Evolutionary conservation across 148 eudicot genomes (phyloP), one percentile per base, ranked within the genome.

Genomic region (Amaranthus palmeri): DNA sequence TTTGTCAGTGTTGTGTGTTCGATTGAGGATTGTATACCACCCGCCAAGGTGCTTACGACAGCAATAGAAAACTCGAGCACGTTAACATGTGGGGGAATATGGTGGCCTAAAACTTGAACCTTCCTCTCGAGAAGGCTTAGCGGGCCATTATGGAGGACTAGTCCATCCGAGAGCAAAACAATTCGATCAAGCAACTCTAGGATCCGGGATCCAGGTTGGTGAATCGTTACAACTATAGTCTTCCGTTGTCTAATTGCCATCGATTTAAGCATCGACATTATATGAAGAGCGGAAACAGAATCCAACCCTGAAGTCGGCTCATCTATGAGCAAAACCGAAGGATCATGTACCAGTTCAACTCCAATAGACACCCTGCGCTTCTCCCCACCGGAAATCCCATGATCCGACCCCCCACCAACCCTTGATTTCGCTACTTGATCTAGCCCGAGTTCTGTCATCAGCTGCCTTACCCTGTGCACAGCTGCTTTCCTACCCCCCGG

Each of bases 291-390:
- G 7, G 97, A 92, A 5, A 81, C 83, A 2, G 99, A 95, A 72
- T 95, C 99, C 73, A 95, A 68, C 25, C 99, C 99, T 0, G 97
- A 89, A 57, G 99, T 95, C 17, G 97, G 97, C 82, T 95, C 99
- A 62, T 95, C 97, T 8, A 95, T 84, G 56, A 95, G 69, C 54
- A 95, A 68, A 51, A 90, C 88, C 51, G 84, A 49, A 10, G 99
- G 99, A 53, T 95, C 82, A 61, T 95, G 97, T 25, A 92, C 99
- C n/a, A 95, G 77, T 76, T 95, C 99, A 42, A 92, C 93, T 45
- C 97, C 99, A 10, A 95, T 90, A 0, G 99, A 95, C 7, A 92
- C 88, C 63, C 97, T 83, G 14, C 99, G 75, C 77, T 82, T 92
- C 69, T 95, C 97, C 40, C 99, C 97, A 59, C 99, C 99, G 0